Conservation (phyloP, 2,329 filamentous ascomycete species). For the Helminthosporium solani region DNA sequence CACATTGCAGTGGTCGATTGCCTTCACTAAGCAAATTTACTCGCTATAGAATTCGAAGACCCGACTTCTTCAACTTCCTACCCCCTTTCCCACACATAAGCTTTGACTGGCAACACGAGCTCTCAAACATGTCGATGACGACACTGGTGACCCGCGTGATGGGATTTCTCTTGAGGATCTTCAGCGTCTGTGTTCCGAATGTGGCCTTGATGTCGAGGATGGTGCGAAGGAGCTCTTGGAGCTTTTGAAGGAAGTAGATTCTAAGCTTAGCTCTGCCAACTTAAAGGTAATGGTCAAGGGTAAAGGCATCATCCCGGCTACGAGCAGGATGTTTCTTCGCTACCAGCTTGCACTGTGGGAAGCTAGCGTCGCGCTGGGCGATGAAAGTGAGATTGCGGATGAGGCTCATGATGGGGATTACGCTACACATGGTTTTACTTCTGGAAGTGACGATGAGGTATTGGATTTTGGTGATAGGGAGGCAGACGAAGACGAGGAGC, state of each 20-base stretch:
- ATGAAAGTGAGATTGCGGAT: background rate
- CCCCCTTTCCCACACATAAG: background rate
- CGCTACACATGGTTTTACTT: no score
- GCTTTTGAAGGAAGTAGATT: constrained; percentile 25
- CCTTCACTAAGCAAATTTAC: background rate
- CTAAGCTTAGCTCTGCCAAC: constrained; percentile 16
- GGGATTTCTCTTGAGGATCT: constrained; percentile 26
- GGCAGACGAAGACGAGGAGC: background rate
- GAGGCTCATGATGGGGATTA: background rate
- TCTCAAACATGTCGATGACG: constrained; percentile 12
- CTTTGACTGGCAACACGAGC: background rate
- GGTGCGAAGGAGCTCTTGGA: constrained; percentile 21
- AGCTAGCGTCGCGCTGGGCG: constrained; percentile 9
- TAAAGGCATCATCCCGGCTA: constrained; percentile 22
- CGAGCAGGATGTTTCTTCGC: constrained; percentile 25
- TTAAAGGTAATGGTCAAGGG: constrained; percentile 25
- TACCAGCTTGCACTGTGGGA: constrained; percentile 28
- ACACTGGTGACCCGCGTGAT: constrained; percentile 25
- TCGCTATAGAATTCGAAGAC: background rate
- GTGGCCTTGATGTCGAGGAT: constrained; percentile 16
- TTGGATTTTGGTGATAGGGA: background rate
- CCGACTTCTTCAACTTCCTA: background rate
- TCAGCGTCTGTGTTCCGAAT: constrained; percentile 20
- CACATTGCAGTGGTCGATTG: background rate
- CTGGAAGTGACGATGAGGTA: background rate